Evolutionary conservation across 768 basidiomycete genomes (phyloP).

Genomic region (Hysterangium stoloniferum): DNA sequence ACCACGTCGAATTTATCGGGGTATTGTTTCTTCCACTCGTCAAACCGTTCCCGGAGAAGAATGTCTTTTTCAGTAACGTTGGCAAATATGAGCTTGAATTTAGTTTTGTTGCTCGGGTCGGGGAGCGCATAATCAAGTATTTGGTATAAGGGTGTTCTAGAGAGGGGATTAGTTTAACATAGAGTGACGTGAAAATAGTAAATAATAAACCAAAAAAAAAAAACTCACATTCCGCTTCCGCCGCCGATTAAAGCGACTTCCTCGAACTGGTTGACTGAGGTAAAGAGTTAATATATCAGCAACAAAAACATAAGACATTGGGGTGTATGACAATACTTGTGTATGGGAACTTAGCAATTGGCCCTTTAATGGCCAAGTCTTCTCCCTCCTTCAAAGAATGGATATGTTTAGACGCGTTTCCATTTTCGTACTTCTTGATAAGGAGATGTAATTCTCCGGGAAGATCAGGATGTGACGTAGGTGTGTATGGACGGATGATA

Average conservation of each 20-base stretch:
- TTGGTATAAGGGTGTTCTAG: slow-evolving; percentile 78
- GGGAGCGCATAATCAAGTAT: slow-evolving; percentile 66
- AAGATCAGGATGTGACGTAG: slow-evolving; percentile 68
- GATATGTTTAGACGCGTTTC: slow-evolving; percentile 81
- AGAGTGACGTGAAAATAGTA: background rate
- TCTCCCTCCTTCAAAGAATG: slow-evolving; percentile 74
- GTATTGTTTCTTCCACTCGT: slow-evolving; percentile 57
- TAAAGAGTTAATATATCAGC: background rate
- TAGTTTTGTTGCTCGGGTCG: slow-evolving; percentile 80
- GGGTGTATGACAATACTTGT: too few species aligned
- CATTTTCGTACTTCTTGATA: slow-evolving; percentile 79
- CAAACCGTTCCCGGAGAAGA: slow-evolving; percentile 72
- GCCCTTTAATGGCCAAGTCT: slow-evolving; percentile 81
- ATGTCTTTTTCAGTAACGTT: slow-evolving; percentile 91
- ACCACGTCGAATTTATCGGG: slow-evolving; percentile 72
- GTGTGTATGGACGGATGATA: slow-evolving; percentile 88
- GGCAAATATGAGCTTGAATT: slow-evolving; percentile 87
- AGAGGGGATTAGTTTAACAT: slow-evolving; percentile 12
- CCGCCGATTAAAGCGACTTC: slow-evolving; percentile 87
- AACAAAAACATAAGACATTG: slow-evolving; percentile 13
- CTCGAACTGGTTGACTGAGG: slow-evolving; percentile 73
- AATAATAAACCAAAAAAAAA: background rate
- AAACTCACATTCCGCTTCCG: slow-evolving; percentile 80
- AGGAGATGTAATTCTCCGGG: slow-evolving; percentile 74
- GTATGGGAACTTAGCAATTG: slow-evolving; percentile 81